A percentile compares a stretch with the other conserved stretches of the same genome.
Evolutionary conservation across 148 eudicot species (phyloP).

Genomic region (Rhododendron griersonianum): DNA sequence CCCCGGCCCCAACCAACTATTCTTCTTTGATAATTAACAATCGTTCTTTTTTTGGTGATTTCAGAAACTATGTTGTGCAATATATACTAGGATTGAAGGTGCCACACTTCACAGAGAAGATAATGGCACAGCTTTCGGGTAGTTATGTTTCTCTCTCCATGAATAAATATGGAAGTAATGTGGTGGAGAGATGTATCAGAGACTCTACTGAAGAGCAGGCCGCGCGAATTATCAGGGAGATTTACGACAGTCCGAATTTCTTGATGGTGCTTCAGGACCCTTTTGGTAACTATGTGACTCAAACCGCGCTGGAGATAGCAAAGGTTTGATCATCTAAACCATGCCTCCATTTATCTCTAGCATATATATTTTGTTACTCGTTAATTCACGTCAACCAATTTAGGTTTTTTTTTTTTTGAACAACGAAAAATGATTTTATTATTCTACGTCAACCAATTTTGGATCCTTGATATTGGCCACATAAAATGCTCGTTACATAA

Average conservation of each 20-base stretch:
- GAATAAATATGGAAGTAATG: slow-evolving; percentile 10
- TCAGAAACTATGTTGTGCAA: slow-evolving; percentile 65
- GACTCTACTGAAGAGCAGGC: slow-evolving; percentile 11
- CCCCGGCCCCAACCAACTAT: too few species aligned
- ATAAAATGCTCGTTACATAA: too few species aligned
- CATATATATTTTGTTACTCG: background rate
- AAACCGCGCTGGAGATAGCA: slow-evolving; percentile 16
- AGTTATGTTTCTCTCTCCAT: background rate
- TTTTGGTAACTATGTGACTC: slow-evolving; percentile 55
- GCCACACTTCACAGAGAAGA: background rate
- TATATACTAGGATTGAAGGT: slow-evolving; percentile 14
- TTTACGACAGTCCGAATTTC: slow-evolving; percentile 13
- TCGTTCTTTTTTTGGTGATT: background rate
- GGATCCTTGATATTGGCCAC: too few species aligned
- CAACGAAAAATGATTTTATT: too few species aligned
- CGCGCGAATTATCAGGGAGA: slow-evolving; percentile 23
- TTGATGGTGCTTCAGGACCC: slow-evolving; percentile 30
- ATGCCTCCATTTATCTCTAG: background rate
- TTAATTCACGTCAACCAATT: background rate
- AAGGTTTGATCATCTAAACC: slow-evolving; percentile 26
- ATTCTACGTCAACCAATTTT: too few species aligned
- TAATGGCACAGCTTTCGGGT: slow-evolving; percentile 19
- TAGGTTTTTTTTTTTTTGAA: too few species aligned
- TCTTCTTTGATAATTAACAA: background rate
- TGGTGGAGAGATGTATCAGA: slow-evolving; percentile 19